Conservation (phyloP, 805 yeast genomes). For the Spencermartinsiella europaea region DNA sequence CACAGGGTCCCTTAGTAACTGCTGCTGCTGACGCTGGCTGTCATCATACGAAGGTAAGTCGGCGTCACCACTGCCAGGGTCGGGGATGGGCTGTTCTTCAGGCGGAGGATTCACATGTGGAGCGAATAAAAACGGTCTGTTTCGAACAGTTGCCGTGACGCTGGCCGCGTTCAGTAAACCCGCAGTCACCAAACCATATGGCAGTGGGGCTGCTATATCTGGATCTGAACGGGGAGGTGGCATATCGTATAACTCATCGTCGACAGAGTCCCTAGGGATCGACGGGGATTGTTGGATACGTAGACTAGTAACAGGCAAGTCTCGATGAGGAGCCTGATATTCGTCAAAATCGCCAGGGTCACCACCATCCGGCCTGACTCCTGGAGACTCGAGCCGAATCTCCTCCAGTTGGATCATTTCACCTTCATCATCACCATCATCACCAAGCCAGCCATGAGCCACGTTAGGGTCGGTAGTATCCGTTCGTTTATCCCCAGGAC, state of each 20-base stretch:
- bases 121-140: slow-evolving; percentile 3
- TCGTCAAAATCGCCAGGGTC: not conserved
- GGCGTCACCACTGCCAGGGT: not conserved
- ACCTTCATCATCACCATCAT: not conserved
- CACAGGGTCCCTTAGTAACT: slow-evolving; percentile 8
- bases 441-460: not conserved
- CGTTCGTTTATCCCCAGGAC: not conserved
- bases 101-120: not conserved
- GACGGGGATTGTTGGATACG: too few relatives aligned
- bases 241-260: not conserved
- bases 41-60: slow-evolving; percentile 16
- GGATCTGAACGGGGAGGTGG: not conserved
- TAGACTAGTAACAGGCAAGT: too few relatives aligned
- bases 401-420: not conserved
- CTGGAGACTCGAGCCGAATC: not conserved
- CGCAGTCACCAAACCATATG: slow-evolving; percentile 16
- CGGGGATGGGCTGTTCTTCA: not conserved
- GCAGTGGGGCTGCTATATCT: not conserved
- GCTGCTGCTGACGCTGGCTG: slow-evolving; percentile 15
- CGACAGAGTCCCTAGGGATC: not conserved
- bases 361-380: too few relatives aligned
- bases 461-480: not conserved
- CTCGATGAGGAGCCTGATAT: too few relatives aligned
- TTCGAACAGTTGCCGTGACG: slow-evolving; percentile 7
- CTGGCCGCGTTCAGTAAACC: slow-evolving; percentile 14